Base-by-base conservation (phyloP, 768 basidiomycete species). In the Leccinum rimulosum region DNA sequence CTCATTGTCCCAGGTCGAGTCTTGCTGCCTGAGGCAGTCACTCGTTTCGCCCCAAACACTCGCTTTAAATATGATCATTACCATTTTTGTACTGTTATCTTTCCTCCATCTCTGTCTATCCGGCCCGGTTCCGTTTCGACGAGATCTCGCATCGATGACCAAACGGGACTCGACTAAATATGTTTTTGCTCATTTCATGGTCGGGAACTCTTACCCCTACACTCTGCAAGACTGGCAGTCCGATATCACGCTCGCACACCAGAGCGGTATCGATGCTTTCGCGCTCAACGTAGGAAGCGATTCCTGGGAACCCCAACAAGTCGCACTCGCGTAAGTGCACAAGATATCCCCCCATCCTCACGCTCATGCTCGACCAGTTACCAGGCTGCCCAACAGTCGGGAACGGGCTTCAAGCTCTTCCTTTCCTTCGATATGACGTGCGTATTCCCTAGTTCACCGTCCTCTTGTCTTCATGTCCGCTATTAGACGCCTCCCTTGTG, bases 361-460 rank as follows among this genome's bases (percentile, higher is more conserved):
- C 19, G 48, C 65, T 66, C 40, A 71, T 45, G 31, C 64, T 57
- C 63, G 25, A 38, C 57, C 66, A 82, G 84, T 14, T 90, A 84
- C 67, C 67, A 77, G 48, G 84, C 86, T 33, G 87, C 87, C 4
- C 67, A 67, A 17, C 75, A 80, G 52, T 79, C 79, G 27, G 79
- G 77, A 17, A 75, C 81, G 10, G 75, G 76, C 53, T 91, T 91
- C 77, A 85, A 88, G 68, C 74, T 93, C 52, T 91, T 91, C 73
- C 66, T 92, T 59, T 90, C 87, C 14, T 82, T 92, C 52, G 91
- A 93, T 66, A 91, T 90, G 90, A 75, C 84, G 85, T 88, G 65
- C 64, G 79, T 80, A 25, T 52, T 27, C 52, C 40, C 3, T 48
- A 43, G 5, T 56, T 33, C 25, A 12, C 50, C n/a, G 31, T 43